Evolutionary conservation across 1,139 yeast genomes (phyloP), one percentile per base, ranked within the genome.

Genomic region (Sugiyamaella pinicola): DNA sequence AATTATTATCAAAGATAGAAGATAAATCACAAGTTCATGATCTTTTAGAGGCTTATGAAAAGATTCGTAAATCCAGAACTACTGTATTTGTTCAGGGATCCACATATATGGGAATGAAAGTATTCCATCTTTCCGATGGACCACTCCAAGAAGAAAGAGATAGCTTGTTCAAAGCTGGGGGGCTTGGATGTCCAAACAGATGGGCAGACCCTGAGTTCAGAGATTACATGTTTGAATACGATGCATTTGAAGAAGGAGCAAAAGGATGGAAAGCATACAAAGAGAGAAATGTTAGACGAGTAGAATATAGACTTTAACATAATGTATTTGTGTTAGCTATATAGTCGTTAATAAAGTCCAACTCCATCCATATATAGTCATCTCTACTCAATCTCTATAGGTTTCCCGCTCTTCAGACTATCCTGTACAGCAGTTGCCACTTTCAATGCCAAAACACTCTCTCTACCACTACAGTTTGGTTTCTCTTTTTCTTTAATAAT

Each of bases 171-270:
- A 28, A 43, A 12, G 24, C 13, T 3, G 39, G 52, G 8, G 52
- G 47, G 12, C 53, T 58, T 24, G 67, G 67, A 10, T 62, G 62
- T 49, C 71, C 71, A 15, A 68, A 68, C 49, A 56, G 67, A 47
- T 68, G 67, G 66, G 66, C 70, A 17, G 71, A 68, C 49, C 67
- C 69, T 2, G 65, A 56, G 15, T 64, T 66, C 54, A 65, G 64
- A 52, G 57, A 62, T 41, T 67, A 61, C 53, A 58, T 68, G 55
- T 66, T 63, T 60, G 64, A 64, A 12, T 66, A 68, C 50, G 67
- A 68, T 54, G 71, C 69, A n/a, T 62, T 64, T 52, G 61, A 61
- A 28, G 66, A 65, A 50, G 64, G 55, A 13, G 21, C 17, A 4
- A 49, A 41, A n/a, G 52, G 47, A 13, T 49, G 52, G 52, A 19